Base-by-base conservation (phyloP, 2,329 filamentous ascomycete genomes). In the Aspergillus niger region DNA sequence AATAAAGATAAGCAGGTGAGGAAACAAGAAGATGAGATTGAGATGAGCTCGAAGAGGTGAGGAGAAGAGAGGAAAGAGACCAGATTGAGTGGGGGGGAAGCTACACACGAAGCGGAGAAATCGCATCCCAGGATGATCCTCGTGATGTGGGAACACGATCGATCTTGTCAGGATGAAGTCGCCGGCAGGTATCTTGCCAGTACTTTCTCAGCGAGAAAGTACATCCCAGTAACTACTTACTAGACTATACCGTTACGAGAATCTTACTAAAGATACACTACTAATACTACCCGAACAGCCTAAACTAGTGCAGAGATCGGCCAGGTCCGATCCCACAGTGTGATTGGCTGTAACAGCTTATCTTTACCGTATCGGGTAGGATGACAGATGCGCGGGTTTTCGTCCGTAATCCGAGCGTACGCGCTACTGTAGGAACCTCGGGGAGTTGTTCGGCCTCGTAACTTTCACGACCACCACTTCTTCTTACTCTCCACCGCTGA, bases 361-460 rank as follows among this genome's bases (percentile, higher is more conserved):
- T 49, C 47, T 8, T 28, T 17, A 10, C 47, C 47, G 24, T 8
- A 49, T 30, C 24, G 26, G 47, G 47, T 26, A 49, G 47, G n/a
- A 15, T 49, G 47, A 49, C 47, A 49, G 47, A 49, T 30, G 47
- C 24, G 15, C 47, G 47, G 47, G 47, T 32, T 28, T 8, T 17
- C 47, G 26, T 10, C 24, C 47, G 52, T 55, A 55, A 55, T 55
- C 24, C n/a, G 28, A 5, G 15, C 26, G 39, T 55, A 44, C 39
- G 52, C 52, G 38, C 52, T 54, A 54, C 52, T 44, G 52, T 54
- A 54, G 52, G 52, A 41, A 53, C 51, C 26, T 15, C 32, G 22
- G 36, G 11, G 28, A 36, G 22, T 28, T 22, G 41, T 44, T 44
- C n/a, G 17, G 44, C 24, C 47, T 32, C 26, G 47, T 49, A 49